Percentiles rank a stretch among this genome's conserved stretches.
These are phyloP conservation scores for Usnea hakonensis DNA, from an alignment of 495 filamentous ascomycete genomes.

Conservation along the genomic window DNA sequence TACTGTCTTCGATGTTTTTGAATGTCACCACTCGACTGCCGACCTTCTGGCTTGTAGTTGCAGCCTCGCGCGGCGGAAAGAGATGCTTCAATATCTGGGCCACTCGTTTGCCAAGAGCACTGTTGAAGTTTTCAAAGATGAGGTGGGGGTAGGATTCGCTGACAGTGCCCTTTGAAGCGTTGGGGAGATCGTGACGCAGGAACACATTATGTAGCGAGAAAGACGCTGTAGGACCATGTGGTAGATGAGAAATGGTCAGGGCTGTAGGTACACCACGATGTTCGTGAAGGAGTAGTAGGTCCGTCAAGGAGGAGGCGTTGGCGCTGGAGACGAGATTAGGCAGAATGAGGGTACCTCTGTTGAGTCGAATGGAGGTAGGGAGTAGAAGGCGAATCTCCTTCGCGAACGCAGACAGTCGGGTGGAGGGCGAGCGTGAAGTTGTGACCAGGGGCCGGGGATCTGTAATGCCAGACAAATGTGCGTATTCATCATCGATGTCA, in stretches of 20 bases:
- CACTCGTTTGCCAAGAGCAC: slow-evolving; percentile 71
- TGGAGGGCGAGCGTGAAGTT: slow-evolving; percentile 80
- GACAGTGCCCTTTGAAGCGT: slow-evolving; percentile 78
- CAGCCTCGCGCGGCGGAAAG: slow-evolving; percentile 80
- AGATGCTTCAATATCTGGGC: slow-evolving; percentile 91
- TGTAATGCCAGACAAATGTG: slow-evolving; percentile 71
- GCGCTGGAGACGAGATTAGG: slow-evolving; percentile 77
- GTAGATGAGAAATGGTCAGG: slow-evolving; percentile 81
- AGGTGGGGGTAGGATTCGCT: slow-evolving; percentile 91
- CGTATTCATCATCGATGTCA: slow-evolving; percentile 88
- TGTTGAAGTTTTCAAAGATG: slow-evolving; percentile 90
- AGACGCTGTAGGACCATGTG: slow-evolving; percentile 85
- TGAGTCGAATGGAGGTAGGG: slow-evolving; percentile 82
- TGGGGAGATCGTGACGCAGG: slow-evolving; percentile 86
- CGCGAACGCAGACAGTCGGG: slow-evolving; percentile 77
- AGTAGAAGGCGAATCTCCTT: slow-evolving; percentile 92
- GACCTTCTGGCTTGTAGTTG: slow-evolving; percentile 54
- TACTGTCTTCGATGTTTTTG: slow-evolving; percentile 87
- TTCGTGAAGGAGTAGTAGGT: slow-evolving; percentile 85
- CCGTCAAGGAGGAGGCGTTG: slow-evolving; percentile 66
- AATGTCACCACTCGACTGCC: slow-evolving; percentile 90
- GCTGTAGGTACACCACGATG: slow-evolving; percentile 91
- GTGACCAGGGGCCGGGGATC: slow-evolving; percentile 88
- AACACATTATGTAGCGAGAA: slow-evolving; percentile 94
- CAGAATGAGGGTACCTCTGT: slow-evolving; percentile 83